Percentiles rank a stretch among this genome's conserved stretches.
These are phyloP conservation scores for Starmerella apis DNA, from an alignment of 805 yeast species.

Conservation along the genomic window DNA sequence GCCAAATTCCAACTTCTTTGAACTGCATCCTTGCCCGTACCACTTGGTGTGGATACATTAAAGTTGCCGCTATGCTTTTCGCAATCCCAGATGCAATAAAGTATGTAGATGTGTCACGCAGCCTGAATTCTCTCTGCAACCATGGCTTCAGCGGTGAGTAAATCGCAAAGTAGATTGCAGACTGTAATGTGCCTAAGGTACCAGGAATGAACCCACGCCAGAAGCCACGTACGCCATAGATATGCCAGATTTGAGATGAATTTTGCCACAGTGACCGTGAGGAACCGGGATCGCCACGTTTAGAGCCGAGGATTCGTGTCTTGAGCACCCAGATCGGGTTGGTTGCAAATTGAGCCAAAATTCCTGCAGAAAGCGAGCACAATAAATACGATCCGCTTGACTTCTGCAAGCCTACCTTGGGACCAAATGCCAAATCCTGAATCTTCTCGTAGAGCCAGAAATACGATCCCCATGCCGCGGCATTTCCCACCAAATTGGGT, in stretches of 20 bases:
- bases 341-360: slow-evolving; percentile 62
- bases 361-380: slow-evolving; percentile 64
- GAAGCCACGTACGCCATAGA: slow-evolving; percentile 53
- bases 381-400: slow-evolving; percentile 28
- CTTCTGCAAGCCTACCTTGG: not conserved
- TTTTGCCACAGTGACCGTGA: slow-evolving; percentile 55
- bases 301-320: slow-evolving; percentile 66
- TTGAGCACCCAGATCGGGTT: slow-evolving; percentile 95
- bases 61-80: slow-evolving; percentile 54
- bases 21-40: slow-evolving; percentile 63
- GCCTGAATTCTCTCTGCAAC: slow-evolving; percentile 6
- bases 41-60: slow-evolving; percentile 77
- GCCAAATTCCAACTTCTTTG: slow-evolving; percentile 27
- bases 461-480: slow-evolving; percentile 81
- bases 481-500: slow-evolving; percentile 74
- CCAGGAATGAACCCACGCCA: slow-evolving; percentile 71
- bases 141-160: slow-evolving; percentile 63
- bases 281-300: slow-evolving; percentile 34
- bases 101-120: slow-evolving; percentile 36
- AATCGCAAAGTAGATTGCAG: slow-evolving; percentile 74
- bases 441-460: slow-evolving; percentile 56
- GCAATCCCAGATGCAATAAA: slow-evolving; percentile 56
- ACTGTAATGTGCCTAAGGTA: slow-evolving; percentile 74
- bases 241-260: slow-evolving; percentile 35
- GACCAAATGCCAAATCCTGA: slow-evolving; percentile 17